Conservation (phyloP, 2,329 filamentous ascomycete genomes). For the Monilinia polystroma region DNA sequence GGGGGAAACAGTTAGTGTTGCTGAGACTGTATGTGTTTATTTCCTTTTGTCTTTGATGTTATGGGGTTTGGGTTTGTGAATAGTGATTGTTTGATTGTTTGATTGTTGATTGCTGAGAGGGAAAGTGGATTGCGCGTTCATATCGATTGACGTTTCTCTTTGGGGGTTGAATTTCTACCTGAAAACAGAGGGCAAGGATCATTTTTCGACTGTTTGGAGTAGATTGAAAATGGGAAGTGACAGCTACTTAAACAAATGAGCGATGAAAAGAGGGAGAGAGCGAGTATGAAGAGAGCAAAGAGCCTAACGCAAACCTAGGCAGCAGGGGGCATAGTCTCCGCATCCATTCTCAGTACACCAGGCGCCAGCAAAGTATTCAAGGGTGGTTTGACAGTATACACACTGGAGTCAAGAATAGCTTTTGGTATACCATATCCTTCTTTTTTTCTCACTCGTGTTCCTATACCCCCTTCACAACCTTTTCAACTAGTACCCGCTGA, state of each 20-base stretch:
- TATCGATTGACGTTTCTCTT: background rate
- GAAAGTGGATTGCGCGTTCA: background rate
- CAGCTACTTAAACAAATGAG: background rate
- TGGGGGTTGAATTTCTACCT: background rate
- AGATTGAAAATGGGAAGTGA: background rate
- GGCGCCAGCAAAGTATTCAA: slow-evolving; percentile 59
- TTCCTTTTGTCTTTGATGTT: background rate
- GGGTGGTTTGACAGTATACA: slow-evolving; percentile 56
- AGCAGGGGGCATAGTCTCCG: slow-evolving; percentile 61
- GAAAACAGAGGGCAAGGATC: background rate
- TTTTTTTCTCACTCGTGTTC: background rate
- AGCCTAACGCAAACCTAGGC: slow-evolving; percentile 43
- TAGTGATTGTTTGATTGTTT: background rate
- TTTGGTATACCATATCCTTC: slow-evolving; percentile 28
- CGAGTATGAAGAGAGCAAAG: background rate
- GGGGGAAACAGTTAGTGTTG: slow-evolving; percentile 58
- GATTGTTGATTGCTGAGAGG: background rate
- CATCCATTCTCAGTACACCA: slow-evolving; percentile 56
- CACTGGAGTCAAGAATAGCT: slow-evolving; percentile 37
- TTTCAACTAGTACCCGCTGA: background rate
- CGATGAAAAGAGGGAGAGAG: background rate
- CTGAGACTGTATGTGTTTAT: slow-evolving; percentile 52
- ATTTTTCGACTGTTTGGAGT: no score
- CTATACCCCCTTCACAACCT: background rate
- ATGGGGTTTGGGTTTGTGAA: background rate